phyloP scores from a whole-genome alignment of 345 rosid species.

The Reutealis trisperma region DNA sequence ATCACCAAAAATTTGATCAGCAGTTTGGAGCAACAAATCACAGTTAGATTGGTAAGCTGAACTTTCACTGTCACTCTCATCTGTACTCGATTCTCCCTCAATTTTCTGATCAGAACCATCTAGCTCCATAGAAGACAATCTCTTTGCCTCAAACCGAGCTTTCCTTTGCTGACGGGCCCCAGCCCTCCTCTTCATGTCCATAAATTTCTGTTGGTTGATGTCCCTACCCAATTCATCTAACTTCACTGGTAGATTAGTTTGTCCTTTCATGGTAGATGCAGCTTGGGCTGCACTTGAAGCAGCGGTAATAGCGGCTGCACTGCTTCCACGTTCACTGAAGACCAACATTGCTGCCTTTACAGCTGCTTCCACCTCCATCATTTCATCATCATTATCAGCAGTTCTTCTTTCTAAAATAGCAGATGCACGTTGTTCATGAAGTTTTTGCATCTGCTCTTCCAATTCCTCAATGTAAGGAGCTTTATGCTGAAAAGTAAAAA shows the following conservation, averaged over 20 bases:
- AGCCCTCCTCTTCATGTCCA: constrained; percentile 79
- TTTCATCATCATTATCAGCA: constrained; percentile 82
- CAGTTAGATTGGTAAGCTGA: constrained; percentile 75
- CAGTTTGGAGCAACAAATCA: constrained; percentile 63
- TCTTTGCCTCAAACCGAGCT: constrained; percentile 66
- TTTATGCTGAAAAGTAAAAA: constrained; percentile 55
- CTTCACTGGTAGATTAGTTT: constrained; percentile 59
- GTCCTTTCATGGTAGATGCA: constrained; percentile 66
- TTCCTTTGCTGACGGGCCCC: constrained; percentile 76
- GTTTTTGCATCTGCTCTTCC: constrained; percentile 83
- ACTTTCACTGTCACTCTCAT: constrained; percentile 91
- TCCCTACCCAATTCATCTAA: constrained; percentile 98
- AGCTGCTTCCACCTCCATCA: constrained; percentile 80
- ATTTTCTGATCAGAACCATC: constrained; percentile 58
- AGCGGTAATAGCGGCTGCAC: constrained; percentile 56
- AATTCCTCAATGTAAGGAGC: constrained; percentile 88
- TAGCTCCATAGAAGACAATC: constrained; percentile 65
- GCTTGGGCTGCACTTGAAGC: constrained; percentile 77
- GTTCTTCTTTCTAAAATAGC: constrained; percentile 73
- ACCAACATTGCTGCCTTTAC: constrained; percentile 75
- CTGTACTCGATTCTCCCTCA: constrained; percentile 98
- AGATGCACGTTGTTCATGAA: constrained; percentile 72
- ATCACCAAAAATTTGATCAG: constrained; percentile 82
- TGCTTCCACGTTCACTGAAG: constrained; percentile 61
- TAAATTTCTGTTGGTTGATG: constrained; percentile 75